Percentiles rank a stretch among this genome's conserved stretches.
Conservation (phyloP, 495 filamentous ascomycete species). For the Xylaria nigripes region DNA sequence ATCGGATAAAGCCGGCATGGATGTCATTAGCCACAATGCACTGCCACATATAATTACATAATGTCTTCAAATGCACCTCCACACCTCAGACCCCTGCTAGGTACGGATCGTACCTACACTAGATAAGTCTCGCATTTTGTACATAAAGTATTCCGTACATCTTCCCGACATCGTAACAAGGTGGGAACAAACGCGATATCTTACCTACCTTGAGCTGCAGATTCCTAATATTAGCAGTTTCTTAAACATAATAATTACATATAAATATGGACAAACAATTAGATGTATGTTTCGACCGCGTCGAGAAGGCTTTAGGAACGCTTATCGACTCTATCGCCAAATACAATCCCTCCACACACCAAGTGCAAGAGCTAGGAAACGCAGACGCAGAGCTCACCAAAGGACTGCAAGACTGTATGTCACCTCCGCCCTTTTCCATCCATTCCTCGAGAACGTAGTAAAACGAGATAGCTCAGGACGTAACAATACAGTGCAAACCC, state of each 20-base stretch:
- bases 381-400: constrained; percentile 57
- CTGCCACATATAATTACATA: background rate
- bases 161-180: too few relatives aligned
- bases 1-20: constrained; percentile 18
- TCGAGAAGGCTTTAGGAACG: constrained; percentile 56
- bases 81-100: too few relatives aligned
- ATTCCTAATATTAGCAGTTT: too few relatives aligned
- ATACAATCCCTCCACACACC: constrained; percentile 60
- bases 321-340: constrained; percentile 69
- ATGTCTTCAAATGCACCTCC: too few relatives aligned
- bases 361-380: constrained; percentile 55
- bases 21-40: constrained; percentile 8
- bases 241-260: too few relatives aligned
- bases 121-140: too few relatives aligned
- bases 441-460: background rate
- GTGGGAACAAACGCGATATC: too few relatives aligned
- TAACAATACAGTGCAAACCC: constrained; percentile 47
- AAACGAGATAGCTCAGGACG: background rate
- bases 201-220: too few relatives aligned
- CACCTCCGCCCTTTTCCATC: background rate
- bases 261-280: constrained; percentile 51
- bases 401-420: constrained; percentile 51
- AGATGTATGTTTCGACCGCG: constrained; percentile 53
- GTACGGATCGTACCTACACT: too few relatives aligned
- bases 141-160: too few relatives aligned